Evolutionary conservation across 2,329 filamentous ascomycete species (phyloP), one percentile per base, ranked within the genome.

Genomic region (Fusarium decemcellulare): DNA sequence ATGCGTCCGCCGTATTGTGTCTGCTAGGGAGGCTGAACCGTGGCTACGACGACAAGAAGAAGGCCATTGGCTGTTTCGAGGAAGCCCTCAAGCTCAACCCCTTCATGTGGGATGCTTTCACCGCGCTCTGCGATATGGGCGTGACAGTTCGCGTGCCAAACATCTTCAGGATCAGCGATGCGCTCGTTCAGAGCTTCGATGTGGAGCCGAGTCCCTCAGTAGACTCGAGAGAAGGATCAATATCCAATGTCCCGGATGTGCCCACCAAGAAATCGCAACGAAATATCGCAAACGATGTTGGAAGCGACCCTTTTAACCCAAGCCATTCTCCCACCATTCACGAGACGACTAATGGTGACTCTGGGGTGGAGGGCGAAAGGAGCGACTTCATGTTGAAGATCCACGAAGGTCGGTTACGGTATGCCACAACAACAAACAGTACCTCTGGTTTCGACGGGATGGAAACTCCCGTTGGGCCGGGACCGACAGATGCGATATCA

Each of bases 61-160:
- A 93, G 79, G 95, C 96, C 8, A 90, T 95, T 15, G 88, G 92
- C 70, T 94, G 90, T 78, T 98, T 96, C 77, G 94, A 97, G 71
- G 94, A 97, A 64, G 90, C 95, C 7, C 83, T 99, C 74, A 97
- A 95, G 81, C 80, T 91, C 58, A 99, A 98, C 76, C 95, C 96
- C 2, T 95, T 98, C 80, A 96, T 97, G 88, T 99, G 96, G 96
- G 96, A 99, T 84, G 95, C 95, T 0, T 98, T 98, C 75, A 90
- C 91, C 23, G 92, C 90, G 15, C 86, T 99, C 8, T 97, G 95
- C 77, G 94, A 98, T 76, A 93, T 89, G 90, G 93, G 93, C 5
- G 91, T 94, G 46, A 91, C 90, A 70, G 87, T 98, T 58, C 90
- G 93, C 59, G 90, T 96, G 10, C 88, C 91, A 29, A 97, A 97